Percentiles rank a stretch among this genome's conserved stretches.
phyloP scores from a whole-genome alignment of 345 rosid genomes.

The Hypericum perforatum region DNA sequence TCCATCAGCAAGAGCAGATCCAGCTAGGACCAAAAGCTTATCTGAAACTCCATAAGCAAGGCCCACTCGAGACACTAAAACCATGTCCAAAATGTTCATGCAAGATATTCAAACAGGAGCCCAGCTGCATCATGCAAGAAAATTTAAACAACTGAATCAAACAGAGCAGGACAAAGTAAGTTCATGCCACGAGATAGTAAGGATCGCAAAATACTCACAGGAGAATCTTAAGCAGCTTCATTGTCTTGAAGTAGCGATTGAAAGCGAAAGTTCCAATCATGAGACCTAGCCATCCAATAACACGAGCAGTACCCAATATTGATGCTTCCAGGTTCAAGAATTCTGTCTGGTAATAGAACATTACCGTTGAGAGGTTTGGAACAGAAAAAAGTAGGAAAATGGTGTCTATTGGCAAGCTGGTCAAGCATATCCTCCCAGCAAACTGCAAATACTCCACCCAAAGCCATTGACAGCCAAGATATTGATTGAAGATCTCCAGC shows the following conservation, averaged over 20 bases:
- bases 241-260: slow-evolving; percentile 56
- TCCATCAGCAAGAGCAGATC: slow-evolving; percentile 88
- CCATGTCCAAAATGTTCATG: slow-evolving; percentile 56
- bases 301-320: slow-evolving; percentile 77
- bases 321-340: slow-evolving; percentile 75
- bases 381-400: no score
- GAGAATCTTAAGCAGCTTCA: slow-evolving; percentile 74
- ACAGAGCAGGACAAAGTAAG: neutral
- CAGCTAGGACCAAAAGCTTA: slow-evolving; percentile 73
- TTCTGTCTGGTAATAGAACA: slow-evolving; percentile 97
- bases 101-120: slow-evolving; percentile 65
- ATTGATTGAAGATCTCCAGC: no score
- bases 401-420: no score
- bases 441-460: no score
- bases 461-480: no score
- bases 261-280: slow-evolving; percentile 49
- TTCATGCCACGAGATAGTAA: slow-evolving; percentile 1
- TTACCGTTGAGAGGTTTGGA: slow-evolving; percentile 85
- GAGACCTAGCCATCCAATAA: slow-evolving; percentile 89
- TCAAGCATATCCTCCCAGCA: no score
- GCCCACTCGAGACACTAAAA: slow-evolving; percentile 54
- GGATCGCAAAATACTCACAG: slow-evolving; percentile 32
- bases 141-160: slow-evolving; percentile 6
- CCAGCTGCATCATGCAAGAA: slow-evolving; percentile 43
- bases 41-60: slow-evolving; percentile 61